These are phyloP conservation scores for Silene coronaria DNA, from an alignment of 179 eudicot genomes.

Conservation along the genomic window DNA sequence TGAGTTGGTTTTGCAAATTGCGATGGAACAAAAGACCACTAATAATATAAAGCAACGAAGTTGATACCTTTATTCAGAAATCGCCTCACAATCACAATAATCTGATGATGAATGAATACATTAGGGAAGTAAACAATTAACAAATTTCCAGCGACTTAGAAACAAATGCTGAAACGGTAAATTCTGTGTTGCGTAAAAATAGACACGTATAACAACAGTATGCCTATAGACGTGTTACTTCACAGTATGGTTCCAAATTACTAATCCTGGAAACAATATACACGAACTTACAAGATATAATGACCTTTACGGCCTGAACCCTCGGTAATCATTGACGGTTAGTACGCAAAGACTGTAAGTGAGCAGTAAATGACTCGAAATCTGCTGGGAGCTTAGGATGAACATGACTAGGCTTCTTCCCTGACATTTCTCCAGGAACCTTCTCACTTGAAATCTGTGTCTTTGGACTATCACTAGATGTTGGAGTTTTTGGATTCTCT, in stretches of 20 bases:
- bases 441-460: constrained; percentile 22
- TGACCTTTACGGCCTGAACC: neutral
- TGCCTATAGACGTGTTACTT: neutral
- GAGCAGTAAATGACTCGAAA: constrained; percentile 60
- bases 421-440: constrained; percentile 38
- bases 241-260: constrained; percentile 4
- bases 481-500: constrained; percentile 30
- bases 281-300: constrained; percentile 16
- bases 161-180: neutral
- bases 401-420: constrained; percentile 70
- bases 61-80: neutral
- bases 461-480: constrained; percentile 24
- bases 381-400: constrained; percentile 99
- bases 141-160: neutral
- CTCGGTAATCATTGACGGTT: constrained; percentile 26
- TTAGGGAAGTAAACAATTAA: neutral
- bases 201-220: neutral
- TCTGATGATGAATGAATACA: constrained; percentile 4
- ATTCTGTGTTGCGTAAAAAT: neutral
- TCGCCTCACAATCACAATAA: constrained; percentile 5
- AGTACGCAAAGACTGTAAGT: constrained; percentile 45
- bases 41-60: too few species aligned
- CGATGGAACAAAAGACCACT: too few species aligned
- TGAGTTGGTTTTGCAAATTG: too few species aligned
- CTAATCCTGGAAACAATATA: constrained; percentile 10